Conservation (phyloP, 306 rosid genomes). For the Quercus mongolica region DNA sequence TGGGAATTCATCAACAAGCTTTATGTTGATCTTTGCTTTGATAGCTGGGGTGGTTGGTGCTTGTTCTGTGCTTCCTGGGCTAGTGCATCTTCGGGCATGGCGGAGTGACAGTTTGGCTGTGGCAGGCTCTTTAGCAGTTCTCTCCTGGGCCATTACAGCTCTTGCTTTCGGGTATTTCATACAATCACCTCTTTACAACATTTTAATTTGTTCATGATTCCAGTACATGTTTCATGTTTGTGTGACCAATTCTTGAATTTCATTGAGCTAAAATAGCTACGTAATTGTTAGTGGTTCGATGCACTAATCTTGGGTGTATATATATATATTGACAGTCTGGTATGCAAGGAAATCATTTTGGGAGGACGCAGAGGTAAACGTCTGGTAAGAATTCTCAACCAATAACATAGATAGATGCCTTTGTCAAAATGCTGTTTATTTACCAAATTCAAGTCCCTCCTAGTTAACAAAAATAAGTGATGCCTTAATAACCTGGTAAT, state of each 20-base stretch:
- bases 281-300: background rate
- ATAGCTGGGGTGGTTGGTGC: constrained; percentile 27
- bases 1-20: constrained; percentile 37
- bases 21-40: constrained; percentile 37
- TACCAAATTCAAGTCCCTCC: too few relatives aligned
- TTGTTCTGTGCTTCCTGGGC: constrained; percentile 30
- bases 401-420: too few relatives aligned
- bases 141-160: constrained; percentile 31
- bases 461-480: background rate
- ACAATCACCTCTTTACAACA: background rate
- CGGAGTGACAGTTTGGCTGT: constrained; percentile 25
- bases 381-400: constrained; percentile 23
- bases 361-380: constrained; percentile 34
- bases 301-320: background rate
- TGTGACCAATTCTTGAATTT: background rate
- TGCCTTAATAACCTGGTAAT: background rate
- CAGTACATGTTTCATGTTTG: background rate
- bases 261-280: too few relatives aligned
- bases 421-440: too few relatives aligned
- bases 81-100: constrained; percentile 35
- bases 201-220: background rate
- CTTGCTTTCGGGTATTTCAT: constrained; percentile 29
- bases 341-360: constrained; percentile 28
- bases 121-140: constrained; percentile 22
- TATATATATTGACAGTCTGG: constrained; percentile 19